A percentile compares a stretch with the other conserved stretches of the same genome.
These are phyloP conservation scores for Acacia pycnantha DNA, from an alignment of 331 rosid species.

Conservation along the genomic window DNA sequence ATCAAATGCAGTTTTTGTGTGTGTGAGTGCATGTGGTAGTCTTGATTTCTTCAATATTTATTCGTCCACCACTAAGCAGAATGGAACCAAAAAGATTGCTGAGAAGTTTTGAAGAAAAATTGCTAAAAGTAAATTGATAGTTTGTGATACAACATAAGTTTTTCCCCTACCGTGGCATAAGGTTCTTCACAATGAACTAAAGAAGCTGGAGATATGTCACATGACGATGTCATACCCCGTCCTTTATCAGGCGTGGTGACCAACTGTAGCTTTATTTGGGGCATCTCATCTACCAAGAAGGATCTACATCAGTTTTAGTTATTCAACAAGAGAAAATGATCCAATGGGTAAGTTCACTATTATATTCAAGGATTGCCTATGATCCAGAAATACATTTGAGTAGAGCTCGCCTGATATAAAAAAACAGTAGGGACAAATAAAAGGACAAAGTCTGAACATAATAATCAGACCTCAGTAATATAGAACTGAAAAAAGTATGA, in stretches of 20 bases:
- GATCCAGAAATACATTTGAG: slow-evolving; percentile 14
- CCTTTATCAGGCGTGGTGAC: slow-evolving; percentile 61
- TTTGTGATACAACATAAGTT: background rate
- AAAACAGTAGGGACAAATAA: slow-evolving; percentile 11
- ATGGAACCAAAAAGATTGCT: slow-evolving; percentile 8
- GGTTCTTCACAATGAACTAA: slow-evolving; percentile 81
- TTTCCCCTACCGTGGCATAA: slow-evolving; percentile 60
- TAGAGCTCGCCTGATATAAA: slow-evolving; percentile 8
- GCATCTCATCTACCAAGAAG: slow-evolving; percentile 61
- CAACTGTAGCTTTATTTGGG: slow-evolving; percentile 49
- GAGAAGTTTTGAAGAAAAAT: background rate
- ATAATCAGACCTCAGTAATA: slow-evolving; percentile 11
- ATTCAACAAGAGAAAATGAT: slow-evolving; percentile 16
- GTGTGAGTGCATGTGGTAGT: background rate
- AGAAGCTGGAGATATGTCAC: slow-evolving; percentile 63
- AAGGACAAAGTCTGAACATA: background rate
- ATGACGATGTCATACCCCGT: slow-evolving; percentile 59
- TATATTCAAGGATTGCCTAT: slow-evolving; percentile 3
- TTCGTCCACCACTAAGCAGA: background rate
- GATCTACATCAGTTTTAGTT: slow-evolving; percentile 32
- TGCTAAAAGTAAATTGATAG: background rate
- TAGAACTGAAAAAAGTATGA: background rate
- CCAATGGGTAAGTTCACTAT: background rate
- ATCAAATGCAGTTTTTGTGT: slow-evolving; percentile 6
- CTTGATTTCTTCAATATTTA: background rate